phyloP scores from a whole-genome alignment of 495 filamentous ascomycete species.

The Xylaria cubensis region DNA sequence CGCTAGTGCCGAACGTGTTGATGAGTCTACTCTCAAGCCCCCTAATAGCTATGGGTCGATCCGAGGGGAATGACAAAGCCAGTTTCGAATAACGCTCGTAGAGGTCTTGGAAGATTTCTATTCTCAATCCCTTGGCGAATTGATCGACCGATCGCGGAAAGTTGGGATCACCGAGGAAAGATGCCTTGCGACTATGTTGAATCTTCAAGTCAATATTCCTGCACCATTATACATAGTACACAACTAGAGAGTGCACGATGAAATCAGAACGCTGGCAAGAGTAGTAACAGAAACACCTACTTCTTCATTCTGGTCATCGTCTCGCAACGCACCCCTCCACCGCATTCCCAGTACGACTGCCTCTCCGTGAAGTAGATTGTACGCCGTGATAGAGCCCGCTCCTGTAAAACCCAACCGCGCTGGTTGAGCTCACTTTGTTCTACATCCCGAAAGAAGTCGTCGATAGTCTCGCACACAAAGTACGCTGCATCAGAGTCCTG shows the following conservation, averaged over 20 bases:
- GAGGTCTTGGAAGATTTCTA: neutral
- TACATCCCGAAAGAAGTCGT: neutral
- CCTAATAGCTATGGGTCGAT: neutral
- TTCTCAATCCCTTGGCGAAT: neutral
- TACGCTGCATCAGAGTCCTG: neutral
- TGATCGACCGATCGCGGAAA: neutral
- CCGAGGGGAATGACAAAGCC: neutral
- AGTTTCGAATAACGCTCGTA: neutral
- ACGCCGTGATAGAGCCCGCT: neutral
- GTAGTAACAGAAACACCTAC: neutral
- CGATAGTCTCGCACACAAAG: neutral
- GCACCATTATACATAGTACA: neutral
- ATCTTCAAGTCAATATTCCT: neutral
- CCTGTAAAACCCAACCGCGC: neutral
- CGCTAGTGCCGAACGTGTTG: neutral
- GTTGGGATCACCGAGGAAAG: neutral
- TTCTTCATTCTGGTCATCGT: neutral
- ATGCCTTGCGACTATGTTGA: neutral
- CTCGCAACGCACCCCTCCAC: neutral
- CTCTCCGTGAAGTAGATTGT: neutral
- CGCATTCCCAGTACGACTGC: neutral
- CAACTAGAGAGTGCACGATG: no score
- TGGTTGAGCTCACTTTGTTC: neutral
- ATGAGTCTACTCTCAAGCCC: neutral
- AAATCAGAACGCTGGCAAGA: neutral